These are phyloP conservation scores for Dioszegia crocea DNA, from an alignment of 768 basidiomycete species.

Conservation along the genomic window DNA sequence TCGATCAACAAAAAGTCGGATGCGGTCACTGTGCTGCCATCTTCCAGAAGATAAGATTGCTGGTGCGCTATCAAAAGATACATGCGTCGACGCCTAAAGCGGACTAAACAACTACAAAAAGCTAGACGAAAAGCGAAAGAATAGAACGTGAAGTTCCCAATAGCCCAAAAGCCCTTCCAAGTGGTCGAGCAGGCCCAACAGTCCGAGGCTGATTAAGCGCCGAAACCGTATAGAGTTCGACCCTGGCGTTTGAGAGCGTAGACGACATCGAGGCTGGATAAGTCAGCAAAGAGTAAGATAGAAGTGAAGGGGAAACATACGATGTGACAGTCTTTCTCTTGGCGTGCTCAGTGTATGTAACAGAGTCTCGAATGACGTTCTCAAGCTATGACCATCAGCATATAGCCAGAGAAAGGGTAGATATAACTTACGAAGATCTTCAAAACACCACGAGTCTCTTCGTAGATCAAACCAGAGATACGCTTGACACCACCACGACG, in stretches of 20 bases:
- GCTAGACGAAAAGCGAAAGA: neutral
- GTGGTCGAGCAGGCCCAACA: slow-evolving; percentile 1
- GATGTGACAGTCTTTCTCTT: slow-evolving; percentile 74
- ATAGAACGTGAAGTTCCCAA: neutral
- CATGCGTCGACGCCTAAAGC: slow-evolving; percentile 8
- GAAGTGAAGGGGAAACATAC: too few relatives aligned
- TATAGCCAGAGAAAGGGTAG: neutral
- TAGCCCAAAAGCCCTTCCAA: neutral
- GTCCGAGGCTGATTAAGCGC: too few relatives aligned
- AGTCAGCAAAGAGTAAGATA: too few relatives aligned
- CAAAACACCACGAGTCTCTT: slow-evolving; percentile 57
- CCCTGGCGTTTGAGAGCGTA: slow-evolving; percentile 55
- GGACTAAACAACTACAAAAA: neutral
- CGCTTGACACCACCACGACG: slow-evolving; percentile 59
- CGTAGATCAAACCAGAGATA: slow-evolving; percentile 52
- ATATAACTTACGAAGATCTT: slow-evolving; percentile 52
- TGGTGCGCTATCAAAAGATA: neutral
- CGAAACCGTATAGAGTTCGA: slow-evolving; percentile 86
- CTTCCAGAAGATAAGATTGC: too few relatives aligned
- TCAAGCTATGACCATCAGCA: slow-evolving; percentile 25
- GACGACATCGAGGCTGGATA: slow-evolving; percentile 62
- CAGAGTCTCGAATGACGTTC: slow-evolving; percentile 81
- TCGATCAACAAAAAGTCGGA: too few relatives aligned
- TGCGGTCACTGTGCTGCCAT: too few relatives aligned
- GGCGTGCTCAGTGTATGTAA: slow-evolving; percentile 97